phyloP scores from a whole-genome alignment of 208 protist species.

The Trypanosoma boissoni region DNA sequence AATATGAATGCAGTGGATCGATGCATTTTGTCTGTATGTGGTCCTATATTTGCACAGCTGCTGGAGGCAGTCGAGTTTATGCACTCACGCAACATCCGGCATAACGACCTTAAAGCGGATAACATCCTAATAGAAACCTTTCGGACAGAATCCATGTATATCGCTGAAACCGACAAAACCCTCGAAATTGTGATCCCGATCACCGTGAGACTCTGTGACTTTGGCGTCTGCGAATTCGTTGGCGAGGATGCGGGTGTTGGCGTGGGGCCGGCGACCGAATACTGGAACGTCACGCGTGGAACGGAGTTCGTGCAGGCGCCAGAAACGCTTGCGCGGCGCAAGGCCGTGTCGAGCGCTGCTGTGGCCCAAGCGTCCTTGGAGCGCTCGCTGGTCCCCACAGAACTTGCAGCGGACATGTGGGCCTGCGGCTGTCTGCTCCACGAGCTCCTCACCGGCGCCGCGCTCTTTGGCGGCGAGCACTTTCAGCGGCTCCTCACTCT shows the following conservation, averaged over 20 bases:
- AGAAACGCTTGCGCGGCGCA: slow-evolving; percentile 39
- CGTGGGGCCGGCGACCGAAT: slow-evolving; percentile 41
- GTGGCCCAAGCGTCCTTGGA: too few relatives aligned
- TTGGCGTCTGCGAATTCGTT: slow-evolving; percentile 72
- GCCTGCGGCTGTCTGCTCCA: slow-evolving; percentile 79
- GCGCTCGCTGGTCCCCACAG: slow-evolving; percentile 14
- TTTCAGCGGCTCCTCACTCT: slow-evolving; percentile 59
- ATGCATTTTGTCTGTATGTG: slow-evolving; percentile 38
- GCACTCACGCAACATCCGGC: slow-evolving; percentile 59
- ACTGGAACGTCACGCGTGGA: slow-evolving; percentile 56
- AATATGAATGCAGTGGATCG: too few relatives aligned
- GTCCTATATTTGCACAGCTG: slow-evolving; percentile 61
- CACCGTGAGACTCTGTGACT: slow-evolving; percentile 65
- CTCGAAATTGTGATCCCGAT: slow-evolving; percentile 26
- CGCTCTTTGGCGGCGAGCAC: slow-evolving; percentile 72
- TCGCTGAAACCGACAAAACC: background rate
- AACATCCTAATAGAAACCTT: slow-evolving; percentile 64
- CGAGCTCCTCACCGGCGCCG: slow-evolving; percentile 76
- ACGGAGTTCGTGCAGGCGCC: slow-evolving; percentile 85
- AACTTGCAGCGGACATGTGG: slow-evolving; percentile 82
- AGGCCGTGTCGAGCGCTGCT: slow-evolving; percentile 1
- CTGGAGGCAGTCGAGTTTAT: slow-evolving; percentile 59
- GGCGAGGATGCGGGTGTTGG: slow-evolving; percentile 53
- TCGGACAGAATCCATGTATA: background rate
- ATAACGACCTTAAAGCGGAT: slow-evolving; percentile 77